Evolutionary conservation across 2,329 filamentous ascomycete species (phyloP).

Genomic region (Claviceps pazoutovae): DNA sequence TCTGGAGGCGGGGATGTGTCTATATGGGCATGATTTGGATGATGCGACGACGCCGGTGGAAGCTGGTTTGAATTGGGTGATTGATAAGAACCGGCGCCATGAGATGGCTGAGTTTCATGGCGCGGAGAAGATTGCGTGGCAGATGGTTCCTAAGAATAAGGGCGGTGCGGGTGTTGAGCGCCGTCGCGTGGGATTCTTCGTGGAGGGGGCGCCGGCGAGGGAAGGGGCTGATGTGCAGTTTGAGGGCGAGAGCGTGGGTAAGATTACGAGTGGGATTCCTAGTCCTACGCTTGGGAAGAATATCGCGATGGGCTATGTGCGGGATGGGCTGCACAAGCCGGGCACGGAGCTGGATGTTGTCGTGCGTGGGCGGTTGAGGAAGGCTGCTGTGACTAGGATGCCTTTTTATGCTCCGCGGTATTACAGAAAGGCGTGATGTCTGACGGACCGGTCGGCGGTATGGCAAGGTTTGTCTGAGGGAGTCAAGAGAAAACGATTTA

Average conservation of each 20-base stretch:
- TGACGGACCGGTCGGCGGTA: no score
- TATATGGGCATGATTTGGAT: constrained; percentile 97
- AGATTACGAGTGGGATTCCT: constrained; percentile 78
- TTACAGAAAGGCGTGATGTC: constrained; percentile 19
- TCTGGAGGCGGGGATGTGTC: constrained; percentile 93
- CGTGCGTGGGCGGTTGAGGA: constrained; percentile 62
- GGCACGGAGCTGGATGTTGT: constrained; percentile 70
- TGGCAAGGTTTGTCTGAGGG: no score
- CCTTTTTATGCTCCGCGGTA: constrained; percentile 76
- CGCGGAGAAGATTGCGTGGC: constrained; percentile 59
- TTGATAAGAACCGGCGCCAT: constrained; percentile 60
- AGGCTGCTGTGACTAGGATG: constrained; percentile 72
- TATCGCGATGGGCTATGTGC: constrained; percentile 90
- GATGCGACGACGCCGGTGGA: constrained; percentile 53
- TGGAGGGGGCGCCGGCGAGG: constrained; percentile 77
- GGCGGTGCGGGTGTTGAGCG: constrained; percentile 56
- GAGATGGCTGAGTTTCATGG: constrained; percentile 67
- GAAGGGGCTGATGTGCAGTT: constrained; percentile 72
- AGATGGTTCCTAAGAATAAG: constrained; percentile 60
- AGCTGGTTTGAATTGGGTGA: constrained; percentile 56
- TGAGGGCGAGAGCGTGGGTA: constrained; percentile 55
- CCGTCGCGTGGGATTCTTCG: constrained; percentile 65
- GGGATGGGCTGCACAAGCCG: constrained; percentile 66
- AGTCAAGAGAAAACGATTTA: no score
- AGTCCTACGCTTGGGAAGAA: constrained; percentile 78